Evolutionary conservation across 2,329 filamentous ascomycete genomes (phyloP).

Genomic region (Aspergillus phoenicis): DNA sequence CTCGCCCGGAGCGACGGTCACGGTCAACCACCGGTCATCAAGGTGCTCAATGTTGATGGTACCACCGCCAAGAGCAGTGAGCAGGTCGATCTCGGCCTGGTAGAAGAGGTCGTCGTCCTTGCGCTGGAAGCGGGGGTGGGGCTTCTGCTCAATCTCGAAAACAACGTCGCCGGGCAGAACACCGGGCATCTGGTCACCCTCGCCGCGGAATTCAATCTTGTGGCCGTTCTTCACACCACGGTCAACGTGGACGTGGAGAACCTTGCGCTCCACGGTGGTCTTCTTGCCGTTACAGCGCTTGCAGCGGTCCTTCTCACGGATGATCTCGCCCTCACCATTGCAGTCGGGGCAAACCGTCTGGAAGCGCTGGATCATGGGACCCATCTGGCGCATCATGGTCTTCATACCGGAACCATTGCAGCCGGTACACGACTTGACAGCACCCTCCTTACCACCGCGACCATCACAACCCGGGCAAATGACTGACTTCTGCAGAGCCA

Average conservation of each 20-base stretch:
- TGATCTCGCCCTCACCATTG: constrained; percentile 93
- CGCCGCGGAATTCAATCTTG: constrained; percentile 95
- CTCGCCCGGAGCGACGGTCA: constrained; percentile 91
- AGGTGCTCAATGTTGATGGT: constrained; percentile 92
- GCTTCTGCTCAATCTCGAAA: constrained; percentile 99
- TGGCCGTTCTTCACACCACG: constrained; percentile 89
- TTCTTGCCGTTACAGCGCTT: constrained; percentile 97
- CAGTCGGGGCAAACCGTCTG: constrained; percentile 99
- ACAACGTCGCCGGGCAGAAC: constrained; percentile 94
- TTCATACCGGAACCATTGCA: constrained; percentile 98
- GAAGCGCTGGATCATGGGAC: constrained; percentile 99
- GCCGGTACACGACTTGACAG: constrained; percentile 88
- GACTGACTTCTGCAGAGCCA: constrained; percentile 94
- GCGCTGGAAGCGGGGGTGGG: constrained; percentile 91
- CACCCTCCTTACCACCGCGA: constrained; percentile 92
- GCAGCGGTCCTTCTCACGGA: constrained; percentile 96
- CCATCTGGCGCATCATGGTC: constrained; percentile 99
- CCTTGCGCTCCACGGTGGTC: constrained; percentile 95
- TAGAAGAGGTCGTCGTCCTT: constrained; percentile 96
- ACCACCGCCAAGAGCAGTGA: constrained; percentile 91
- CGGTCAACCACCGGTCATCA: constrained; percentile 92
- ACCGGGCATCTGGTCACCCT: constrained; percentile 93
- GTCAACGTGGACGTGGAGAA: constrained; percentile 97
- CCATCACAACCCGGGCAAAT: constrained; percentile 95
- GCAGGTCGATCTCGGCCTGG: constrained; percentile 90